Conservation (phyloP, 2,329 filamentous ascomycete genomes). For the Pseudogymnoascus sp. region DNA sequence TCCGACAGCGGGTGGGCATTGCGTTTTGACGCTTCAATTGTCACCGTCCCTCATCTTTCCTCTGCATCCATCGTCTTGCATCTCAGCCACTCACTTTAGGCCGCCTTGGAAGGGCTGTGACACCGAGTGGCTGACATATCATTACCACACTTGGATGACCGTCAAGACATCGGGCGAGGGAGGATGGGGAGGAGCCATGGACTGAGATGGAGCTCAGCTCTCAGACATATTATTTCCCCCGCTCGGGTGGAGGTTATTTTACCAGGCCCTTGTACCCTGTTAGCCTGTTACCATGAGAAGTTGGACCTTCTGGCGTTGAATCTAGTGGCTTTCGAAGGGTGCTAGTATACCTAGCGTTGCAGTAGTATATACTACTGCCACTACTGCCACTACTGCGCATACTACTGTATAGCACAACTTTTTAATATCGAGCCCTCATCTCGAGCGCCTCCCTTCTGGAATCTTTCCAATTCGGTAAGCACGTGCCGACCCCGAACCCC, state of each 20-base stretch:
- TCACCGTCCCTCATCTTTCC: background rate
- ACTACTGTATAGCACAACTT: constrained; percentile 3
- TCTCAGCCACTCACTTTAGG: background rate
- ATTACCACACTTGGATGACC: background rate
- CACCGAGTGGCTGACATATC: background rate
- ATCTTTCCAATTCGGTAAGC: constrained; percentile 6
- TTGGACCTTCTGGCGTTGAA: background rate
- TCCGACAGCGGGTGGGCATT: background rate
- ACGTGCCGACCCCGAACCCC: constrained; percentile 1
- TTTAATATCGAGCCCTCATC: background rate
- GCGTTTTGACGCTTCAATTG: background rate
- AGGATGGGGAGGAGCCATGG: background rate
- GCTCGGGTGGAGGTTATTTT: background rate
- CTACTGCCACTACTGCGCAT: constrained; percentile 1
- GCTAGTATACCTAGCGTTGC: background rate
- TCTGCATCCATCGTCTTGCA: background rate
- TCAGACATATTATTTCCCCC: constrained; percentile 5
- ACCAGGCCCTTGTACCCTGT: background rate
- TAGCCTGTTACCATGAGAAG: background rate
- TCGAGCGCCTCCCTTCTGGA: constrained; percentile 4
- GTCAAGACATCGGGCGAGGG: background rate
- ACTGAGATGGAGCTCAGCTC: background rate
- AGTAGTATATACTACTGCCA: background rate
- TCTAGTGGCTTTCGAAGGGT: background rate
- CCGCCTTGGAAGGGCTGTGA: background rate